Evolutionary conservation across 192 early-diverging fungal genomes (phyloP).

Genomic region (Gonapodya sp.): DNA sequence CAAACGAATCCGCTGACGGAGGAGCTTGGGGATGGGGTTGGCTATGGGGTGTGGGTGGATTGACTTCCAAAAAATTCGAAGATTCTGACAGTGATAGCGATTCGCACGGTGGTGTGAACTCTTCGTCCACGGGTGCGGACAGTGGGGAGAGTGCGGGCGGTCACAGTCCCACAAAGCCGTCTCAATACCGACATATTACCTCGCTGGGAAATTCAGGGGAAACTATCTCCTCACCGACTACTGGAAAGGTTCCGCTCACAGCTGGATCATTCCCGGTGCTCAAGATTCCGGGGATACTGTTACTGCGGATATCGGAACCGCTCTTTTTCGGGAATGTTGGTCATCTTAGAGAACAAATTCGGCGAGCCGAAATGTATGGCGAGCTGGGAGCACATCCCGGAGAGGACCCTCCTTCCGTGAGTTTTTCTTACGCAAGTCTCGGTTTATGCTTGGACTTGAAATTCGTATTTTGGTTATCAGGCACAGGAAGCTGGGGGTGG

Average conservation of each 20-base stretch:
- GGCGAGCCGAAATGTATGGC: slow-evolving; percentile 87
- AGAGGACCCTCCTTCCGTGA: slow-evolving; percentile 52
- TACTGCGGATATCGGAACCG: slow-evolving; percentile 86
- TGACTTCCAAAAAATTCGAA: not conserved
- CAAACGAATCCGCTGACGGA: not conserved
- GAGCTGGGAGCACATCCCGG: slow-evolving; percentile 92
- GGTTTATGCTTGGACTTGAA: not conserved
- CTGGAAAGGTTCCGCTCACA: not conserved
- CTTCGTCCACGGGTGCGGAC: not conserved
- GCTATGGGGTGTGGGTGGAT: not conserved
- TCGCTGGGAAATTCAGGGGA: not conserved
- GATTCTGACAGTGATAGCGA: not conserved
- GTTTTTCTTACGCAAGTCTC: not conserved
- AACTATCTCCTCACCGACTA: not conserved
- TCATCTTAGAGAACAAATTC: slow-evolving; percentile 87
- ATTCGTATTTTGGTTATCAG: not conserved
- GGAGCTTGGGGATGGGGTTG: not conserved
- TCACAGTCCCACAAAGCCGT: not conserved
- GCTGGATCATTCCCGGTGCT: not conserved
- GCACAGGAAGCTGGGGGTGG: not conserved
- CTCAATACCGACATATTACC: not conserved
- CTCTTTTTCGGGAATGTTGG: slow-evolving; percentile 97
- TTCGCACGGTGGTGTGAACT: not conserved
- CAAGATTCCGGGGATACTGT: slow-evolving; percentile 48
- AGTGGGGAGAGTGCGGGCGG: not conserved